Base-by-base conservation (phyloP, 805 yeast species). In the Pichia cabralensis region DNA sequence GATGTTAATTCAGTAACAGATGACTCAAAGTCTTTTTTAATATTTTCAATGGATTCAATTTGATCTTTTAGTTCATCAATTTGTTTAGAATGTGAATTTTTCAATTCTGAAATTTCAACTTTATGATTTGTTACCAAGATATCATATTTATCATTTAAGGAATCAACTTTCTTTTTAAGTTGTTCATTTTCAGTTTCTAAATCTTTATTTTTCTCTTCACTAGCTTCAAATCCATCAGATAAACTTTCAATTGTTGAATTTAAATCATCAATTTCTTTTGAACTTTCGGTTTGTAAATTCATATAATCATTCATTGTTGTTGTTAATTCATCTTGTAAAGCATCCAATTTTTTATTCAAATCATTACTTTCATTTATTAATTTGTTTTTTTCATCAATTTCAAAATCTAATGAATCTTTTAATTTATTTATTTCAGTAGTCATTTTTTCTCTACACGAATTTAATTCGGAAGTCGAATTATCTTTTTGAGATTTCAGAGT, bases 221-320 rank as follows among this genome's bases (percentile, higher is more conserved):
- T 30, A 1, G 26, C 15, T 11, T 38, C 43, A 17, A 42, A 22
- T 16, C 39, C 38, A 12, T 36, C 41, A n/a, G 53, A 49, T 28
- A 56, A 39, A 11, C 44, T 43, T 22, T 48, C 55, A 15, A 60
- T 41, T 22, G 52, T 52, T 5, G 47, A 40, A 2, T 71, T 71
- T 13, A 73, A 49, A 1, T 42, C 41, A 3, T 46, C 42, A 15
- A 43, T 29, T 18, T 52, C 50, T 10, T 39, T 43, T 5, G 42
- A 17, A 4, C 49, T 34, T 27, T 49, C 48, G 7, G 42, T 42
- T 33, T 50, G 50, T 7, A 51, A 23, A 3, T 30, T 24, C 12
- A 46, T 38, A 25, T 45, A 45, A 15, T 43, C 44, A 15, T 49
- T 49, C 22, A 37, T 44, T 3, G 48, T 42, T 8, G 43, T 35